Conservation (phyloP, 129 eudicot species). For the Calendula officinalis region DNA sequence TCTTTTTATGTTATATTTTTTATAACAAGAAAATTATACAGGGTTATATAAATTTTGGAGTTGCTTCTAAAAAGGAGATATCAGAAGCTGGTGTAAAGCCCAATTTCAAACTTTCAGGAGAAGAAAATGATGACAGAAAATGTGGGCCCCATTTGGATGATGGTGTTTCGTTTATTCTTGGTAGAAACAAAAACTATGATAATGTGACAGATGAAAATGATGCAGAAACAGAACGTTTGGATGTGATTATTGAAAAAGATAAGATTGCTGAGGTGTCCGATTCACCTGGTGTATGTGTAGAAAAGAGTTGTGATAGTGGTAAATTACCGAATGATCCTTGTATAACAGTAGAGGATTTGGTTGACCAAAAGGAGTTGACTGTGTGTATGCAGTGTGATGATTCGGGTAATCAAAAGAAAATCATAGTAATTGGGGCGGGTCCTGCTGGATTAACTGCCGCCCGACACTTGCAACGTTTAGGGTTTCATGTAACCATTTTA, state of each 20-base stretch:
- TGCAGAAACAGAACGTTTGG: constrained; percentile 18
- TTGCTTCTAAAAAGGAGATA: constrained; percentile 66
- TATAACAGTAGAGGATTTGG: constrained; percentile 26
- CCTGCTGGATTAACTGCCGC: constrained; percentile 99
- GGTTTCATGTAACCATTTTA: constrained; percentile 72
- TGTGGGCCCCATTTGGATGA: constrained; percentile 56
- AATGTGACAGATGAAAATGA: constrained; percentile 18
- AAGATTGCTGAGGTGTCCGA: constrained; percentile 18
- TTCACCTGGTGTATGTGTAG: constrained; percentile 27
- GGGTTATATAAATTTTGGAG: constrained; percentile 94
- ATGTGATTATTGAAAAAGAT: constrained; percentile 10
- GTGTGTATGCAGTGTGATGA: constrained; percentile 32
- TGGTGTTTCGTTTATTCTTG: constrained; percentile 75
- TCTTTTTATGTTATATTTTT: neutral
- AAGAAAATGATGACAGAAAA: constrained; percentile 42
- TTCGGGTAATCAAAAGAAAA: constrained; percentile 44
- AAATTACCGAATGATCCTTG: constrained; percentile 15
- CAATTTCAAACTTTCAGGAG: constrained; percentile 49
- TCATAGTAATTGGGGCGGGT: constrained; percentile 90
- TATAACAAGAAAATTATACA: constrained; percentile 38
- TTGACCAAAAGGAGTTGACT: constrained; percentile 26
- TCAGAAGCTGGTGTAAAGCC: constrained; percentile 41
- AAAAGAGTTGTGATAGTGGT: constrained; percentile 29
- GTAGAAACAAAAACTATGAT: constrained; percentile 38
- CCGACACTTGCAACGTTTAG: constrained; percentile 91